Conservation (phyloP, 2,329 filamentous ascomycete genomes). For the Talaromyces albobiverticillius region DNA sequence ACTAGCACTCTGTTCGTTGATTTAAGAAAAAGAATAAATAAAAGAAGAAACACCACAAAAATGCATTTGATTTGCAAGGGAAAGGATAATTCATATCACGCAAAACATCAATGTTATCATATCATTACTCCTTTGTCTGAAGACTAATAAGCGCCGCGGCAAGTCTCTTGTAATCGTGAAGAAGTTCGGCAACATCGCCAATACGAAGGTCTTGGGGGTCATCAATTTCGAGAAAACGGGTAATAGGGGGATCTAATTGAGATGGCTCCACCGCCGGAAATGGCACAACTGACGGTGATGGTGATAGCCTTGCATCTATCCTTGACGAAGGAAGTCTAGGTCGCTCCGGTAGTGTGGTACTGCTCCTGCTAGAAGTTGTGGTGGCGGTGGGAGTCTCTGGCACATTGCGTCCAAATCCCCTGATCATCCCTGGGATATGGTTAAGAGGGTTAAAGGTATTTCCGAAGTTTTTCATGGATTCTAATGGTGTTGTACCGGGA, state of each 20-base stretch:
- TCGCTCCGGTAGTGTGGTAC: not conserved
- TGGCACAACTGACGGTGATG: slow-evolving; percentile 8
- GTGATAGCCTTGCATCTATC: slow-evolving; percentile 31
- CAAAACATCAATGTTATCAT: not conserved
- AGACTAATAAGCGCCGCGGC: slow-evolving; percentile 57
- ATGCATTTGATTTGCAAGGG: not conserved
- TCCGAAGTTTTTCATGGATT: slow-evolving; percentile 77
- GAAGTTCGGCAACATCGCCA: slow-evolving; percentile 68
- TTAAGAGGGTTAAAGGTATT: slow-evolving; percentile 81
- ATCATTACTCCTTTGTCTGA: slow-evolving; percentile 3
- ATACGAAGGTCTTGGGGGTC: slow-evolving; percentile 68
- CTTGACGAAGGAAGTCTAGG: slow-evolving; percentile 19
- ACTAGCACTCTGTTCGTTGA: too few relatives aligned
- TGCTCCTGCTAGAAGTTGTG: slow-evolving; percentile 31
- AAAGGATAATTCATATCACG: too few relatives aligned
- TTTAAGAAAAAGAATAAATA: too few relatives aligned
- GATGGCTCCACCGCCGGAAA: slow-evolving; percentile 5
- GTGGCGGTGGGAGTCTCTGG: slow-evolving; percentile 41
- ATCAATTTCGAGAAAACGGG: slow-evolving; percentile 69
- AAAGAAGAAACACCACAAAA: not conserved
- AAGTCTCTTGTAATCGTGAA: slow-evolving; percentile 72
- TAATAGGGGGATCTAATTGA: slow-evolving; percentile 58
- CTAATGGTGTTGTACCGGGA: slow-evolving; percentile 58
- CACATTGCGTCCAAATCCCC: slow-evolving; percentile 62
- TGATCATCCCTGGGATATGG: slow-evolving; percentile 72